phyloP scores from a whole-genome alignment of 148 eudicot species.

The Chenopodium formosanum region DNA sequence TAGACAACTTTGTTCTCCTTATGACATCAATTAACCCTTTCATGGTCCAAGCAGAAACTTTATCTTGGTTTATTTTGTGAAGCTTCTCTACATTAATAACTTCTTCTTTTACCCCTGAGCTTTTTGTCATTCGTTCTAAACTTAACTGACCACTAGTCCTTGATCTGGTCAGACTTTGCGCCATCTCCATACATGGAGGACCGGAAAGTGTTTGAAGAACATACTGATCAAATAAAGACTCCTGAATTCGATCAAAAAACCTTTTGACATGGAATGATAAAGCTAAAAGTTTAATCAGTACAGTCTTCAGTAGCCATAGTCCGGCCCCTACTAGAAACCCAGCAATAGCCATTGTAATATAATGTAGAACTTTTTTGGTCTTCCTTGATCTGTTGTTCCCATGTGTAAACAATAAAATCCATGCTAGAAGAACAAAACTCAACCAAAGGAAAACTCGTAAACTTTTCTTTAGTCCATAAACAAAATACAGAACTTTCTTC shows the following conservation, averaged over 20 bases:
- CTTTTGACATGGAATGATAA: constrained; percentile 69
- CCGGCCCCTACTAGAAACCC: constrained; percentile 70
- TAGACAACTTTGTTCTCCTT: constrained; percentile 52
- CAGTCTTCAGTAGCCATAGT: constrained; percentile 71
- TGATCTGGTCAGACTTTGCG: constrained; percentile 23
- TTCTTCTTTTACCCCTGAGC: constrained; percentile 46
- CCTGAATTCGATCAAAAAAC: constrained; percentile 90
- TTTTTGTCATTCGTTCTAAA: constrained; percentile 40
- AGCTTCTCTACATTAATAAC: constrained; percentile 77
- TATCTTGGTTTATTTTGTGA: constrained; percentile 63
- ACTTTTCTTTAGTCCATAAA: constrained; percentile 63
- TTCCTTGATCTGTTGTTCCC: constrained; percentile 46
- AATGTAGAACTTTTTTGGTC: constrained; percentile 38
- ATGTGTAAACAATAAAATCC: constrained; percentile 65
- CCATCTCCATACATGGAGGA: constrained; percentile 43
- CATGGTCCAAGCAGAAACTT: constrained; percentile 91
- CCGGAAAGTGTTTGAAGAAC: constrained; percentile 79
- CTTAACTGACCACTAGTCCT: constrained; percentile 49
- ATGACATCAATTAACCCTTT: constrained; percentile 65
- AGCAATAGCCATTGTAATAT: constrained; percentile 66
- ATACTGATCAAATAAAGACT: constrained; percentile 72
- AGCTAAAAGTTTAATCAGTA: constrained; percentile 63
- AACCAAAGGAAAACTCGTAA: constrained; percentile 73
- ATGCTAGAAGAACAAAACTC: constrained; percentile 64
- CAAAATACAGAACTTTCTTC: constrained; percentile 74